Base-by-base conservation (phyloP, 495 filamentous ascomycete genomes). In the Xylaria sp. region DNA sequence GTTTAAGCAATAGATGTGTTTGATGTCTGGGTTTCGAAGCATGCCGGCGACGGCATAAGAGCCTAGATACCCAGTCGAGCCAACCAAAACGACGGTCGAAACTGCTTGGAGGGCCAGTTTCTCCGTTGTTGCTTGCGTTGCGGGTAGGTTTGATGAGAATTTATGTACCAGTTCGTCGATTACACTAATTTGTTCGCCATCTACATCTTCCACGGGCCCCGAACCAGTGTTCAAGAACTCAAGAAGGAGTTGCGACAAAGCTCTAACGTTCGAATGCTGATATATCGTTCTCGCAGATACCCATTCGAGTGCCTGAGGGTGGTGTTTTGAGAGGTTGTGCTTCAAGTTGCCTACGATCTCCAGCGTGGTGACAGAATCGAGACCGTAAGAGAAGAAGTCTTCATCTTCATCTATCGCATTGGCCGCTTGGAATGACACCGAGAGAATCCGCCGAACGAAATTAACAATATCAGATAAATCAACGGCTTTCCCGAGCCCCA, bases 321-420 rank as follows among this genome's bases (percentile, higher is more conserved):
- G 15, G 8, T 31, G 48, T 21, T 52, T 66, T 26, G 41, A 44
- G 19, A 75, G 61, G 59, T 43, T 64, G 40, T 48, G 71, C n/a
- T 48, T 63, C 17, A 77, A 17, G 14, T 68, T 26, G 2, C 9
- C 26, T 1, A 58, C 52, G 21, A 68, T 17, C 21, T 21, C 65
- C 12, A 57, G 4, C 26, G 35, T 68, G 26, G n/a, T 8, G 12
- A 40, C 33, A 2, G 65, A 68, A n/a, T 68, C 65, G 1, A 68
- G 52, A 2, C 65, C 50, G 44, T 57, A 31, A 2, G 17, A 14
- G 9, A 40, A 57, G 35, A 67, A 67, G 24, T 67, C 64, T 3
- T 52, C 50, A 46, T 67, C 64, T 7, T 41, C 65, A 11, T 12
- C 11, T 12, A 57, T 68, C 0, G n/a, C 31, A 19, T 26, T 31